Base-by-base conservation (phyloP, 2,329 filamentous ascomycete genomes). In the Bipolaris zeicola region DNA sequence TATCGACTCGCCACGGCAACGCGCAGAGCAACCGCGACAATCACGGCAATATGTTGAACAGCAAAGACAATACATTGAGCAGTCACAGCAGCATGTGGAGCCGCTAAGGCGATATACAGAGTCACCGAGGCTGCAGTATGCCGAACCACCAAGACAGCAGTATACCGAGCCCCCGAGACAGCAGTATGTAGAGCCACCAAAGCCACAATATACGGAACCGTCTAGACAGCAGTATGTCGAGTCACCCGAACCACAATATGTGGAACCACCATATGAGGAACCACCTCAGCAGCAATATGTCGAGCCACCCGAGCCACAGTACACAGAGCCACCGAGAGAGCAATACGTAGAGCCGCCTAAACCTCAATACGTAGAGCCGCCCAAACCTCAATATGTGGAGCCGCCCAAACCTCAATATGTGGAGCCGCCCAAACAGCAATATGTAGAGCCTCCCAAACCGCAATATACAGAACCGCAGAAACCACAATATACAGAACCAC, bases 21-120 rank as follows among this genome's bases (percentile, higher is more conserved):
- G 38, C 6, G 31, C 38, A 20, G 49, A 56, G 33, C 42, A 26
- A 33, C 14, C 18, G 18, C 46, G 39, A 33, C 46, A 54, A 14
- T 41, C 33, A 18, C 41, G 41, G 20, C 47, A 46, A 22, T 47
- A 51, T n/a, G 47, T 55, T 7, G 50, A 57, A 18, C 50, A 51
- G 33, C 44, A 46, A 44, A 54, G 39, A 22, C 49, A 56, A 43
- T 33, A 47, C 38, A 43, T 45, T 26, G 53, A 56, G 6, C 53
- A 45, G 18, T 43, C 53, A 47, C 46, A 42, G 22, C 53, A 52
- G 42, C 53, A 55, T 38, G 31, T 50, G 14, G 42, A 52, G 37
- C 53, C 39, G 13, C 20, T 42, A 45, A 38, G 50, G 37, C 51
- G 50, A 46, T 47, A 49, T 39, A 41, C 39, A n/a, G 47, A 57